Base-by-base conservation (phyloP, 495 filamentous ascomycete genomes). In the Venustampulla echinocandica region DNA sequence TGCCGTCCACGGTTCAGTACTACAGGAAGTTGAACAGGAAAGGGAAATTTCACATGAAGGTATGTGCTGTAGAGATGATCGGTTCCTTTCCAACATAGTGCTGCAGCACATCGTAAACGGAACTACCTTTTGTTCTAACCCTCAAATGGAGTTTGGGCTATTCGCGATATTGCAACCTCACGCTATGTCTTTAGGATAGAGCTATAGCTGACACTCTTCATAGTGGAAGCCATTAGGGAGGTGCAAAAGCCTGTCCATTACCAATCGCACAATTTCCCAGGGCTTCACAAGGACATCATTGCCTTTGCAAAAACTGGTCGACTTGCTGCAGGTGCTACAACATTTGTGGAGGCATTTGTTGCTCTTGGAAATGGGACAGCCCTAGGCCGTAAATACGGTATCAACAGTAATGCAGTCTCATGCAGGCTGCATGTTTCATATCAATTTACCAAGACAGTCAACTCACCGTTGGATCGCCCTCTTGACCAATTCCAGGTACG, bases 11-110 rank as follows among this genome's bases (percentile, higher is more conserved):
- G 47, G 46, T 1, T 64, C 64, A 14, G 64, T 61, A 1, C 51
- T 69, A 11, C 53, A 69, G 42, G 69, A 72, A 50, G 68, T 72
- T 1, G 69, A 72, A 38, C 68, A 71, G 51, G 69, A 72, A 45
- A 35, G 65, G 22, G 68, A 72, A 47, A 61, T 70, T 18, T 63
- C 49, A 4, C 56, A 61, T 22, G 55, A 72, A 47, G n/a, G n/a
- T n/a, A n/a, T n/a, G n/a, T n/a, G n/a, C n/a, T n/a, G n/a, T n/a
- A n/a, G n/a, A n/a, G n/a, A n/a, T n/a, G n/a, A n/a, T n/a, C n/a
- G n/a, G n/a, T n/a, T n/a, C n/a, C n/a, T n/a, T n/a, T n/a, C n/a
- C n/a, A n/a, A n/a, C n/a, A n/a, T n/a, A n/a, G n/a, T n/a, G n/a
- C n/a, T n/a, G n/a, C n/a, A n/a, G n/a, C n/a, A n/a, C n/a, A n/a